Percentiles rank a stretch among this genome's conserved stretches.
Conservation (phyloP, 73 alveolate species). For the Symbiodinium pilosum region DNA sequence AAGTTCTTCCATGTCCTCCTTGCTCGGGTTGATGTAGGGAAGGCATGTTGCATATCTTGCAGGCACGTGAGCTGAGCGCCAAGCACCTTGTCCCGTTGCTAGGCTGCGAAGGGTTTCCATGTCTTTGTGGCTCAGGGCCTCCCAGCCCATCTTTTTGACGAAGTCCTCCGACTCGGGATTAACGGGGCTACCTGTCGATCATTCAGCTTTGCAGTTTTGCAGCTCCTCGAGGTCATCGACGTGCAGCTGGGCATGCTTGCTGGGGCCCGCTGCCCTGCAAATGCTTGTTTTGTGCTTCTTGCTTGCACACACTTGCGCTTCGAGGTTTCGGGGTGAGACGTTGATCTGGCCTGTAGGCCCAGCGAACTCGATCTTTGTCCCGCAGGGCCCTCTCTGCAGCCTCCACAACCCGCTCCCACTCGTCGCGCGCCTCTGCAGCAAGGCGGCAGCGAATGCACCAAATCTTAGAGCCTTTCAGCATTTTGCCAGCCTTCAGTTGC, state of each 20-base stretch:
- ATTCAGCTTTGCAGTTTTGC: background rate
- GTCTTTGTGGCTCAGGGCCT: slow-evolving; percentile 6
- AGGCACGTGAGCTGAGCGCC: too few species aligned
- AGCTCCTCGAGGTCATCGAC: slow-evolving; percentile 41
- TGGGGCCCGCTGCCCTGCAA: slow-evolving; percentile 59
- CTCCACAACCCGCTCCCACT: slow-evolving; percentile 18
- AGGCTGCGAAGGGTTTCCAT: background rate
- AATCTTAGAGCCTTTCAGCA: too few species aligned
- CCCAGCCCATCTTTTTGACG: slow-evolving; percentile 67
- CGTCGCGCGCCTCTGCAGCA: slow-evolving; percentile 24
- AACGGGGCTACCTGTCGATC: background rate
- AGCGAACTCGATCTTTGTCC: slow-evolving; percentile 34
- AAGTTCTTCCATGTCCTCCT: slow-evolving; percentile 2
- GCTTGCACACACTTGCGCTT: too few species aligned
- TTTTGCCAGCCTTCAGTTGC: slow-evolving; percentile 36
- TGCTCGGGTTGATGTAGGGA: too few species aligned
- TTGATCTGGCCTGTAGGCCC: slow-evolving; percentile 41
- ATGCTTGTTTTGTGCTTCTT: too few species aligned
- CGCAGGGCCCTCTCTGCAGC: slow-evolving; percentile 13
- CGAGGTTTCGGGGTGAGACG: background rate
- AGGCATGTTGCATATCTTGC: too few species aligned
- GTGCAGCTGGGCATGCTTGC: slow-evolving; percentile 54
- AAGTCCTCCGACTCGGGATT: slow-evolving; percentile 1
- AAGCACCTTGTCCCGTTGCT: background rate
- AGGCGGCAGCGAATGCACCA: background rate